These are phyloP conservation scores for Peniophora sp. DNA, from an alignment of 1,284 basidiomycete species.

Conservation along the genomic window DNA sequence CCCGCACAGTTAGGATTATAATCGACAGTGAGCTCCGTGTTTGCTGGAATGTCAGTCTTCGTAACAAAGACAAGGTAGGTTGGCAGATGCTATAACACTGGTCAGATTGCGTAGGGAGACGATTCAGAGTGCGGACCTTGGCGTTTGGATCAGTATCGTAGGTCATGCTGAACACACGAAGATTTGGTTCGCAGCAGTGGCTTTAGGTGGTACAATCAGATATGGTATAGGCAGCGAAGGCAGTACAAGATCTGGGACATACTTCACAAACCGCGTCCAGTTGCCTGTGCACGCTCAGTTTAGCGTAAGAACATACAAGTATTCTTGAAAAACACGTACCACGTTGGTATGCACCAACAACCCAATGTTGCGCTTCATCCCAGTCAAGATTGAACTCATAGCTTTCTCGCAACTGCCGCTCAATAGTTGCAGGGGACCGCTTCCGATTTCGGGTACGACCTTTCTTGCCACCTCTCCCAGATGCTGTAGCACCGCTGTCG, in stretches of 20 bases:
- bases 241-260: no score
- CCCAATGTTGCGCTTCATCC: background rate
- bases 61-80: background rate
- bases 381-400: background rate
- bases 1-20: background rate
- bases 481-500: background rate
- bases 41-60: background rate
- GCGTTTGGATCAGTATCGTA: background rate
- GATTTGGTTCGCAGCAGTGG: slow-evolving; percentile 1
- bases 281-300: background rate
- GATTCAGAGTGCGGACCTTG: background rate
- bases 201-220: no score
- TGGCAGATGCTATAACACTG: background rate
- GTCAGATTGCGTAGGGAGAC: background rate
- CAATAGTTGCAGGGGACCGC: no score
- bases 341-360: background rate
- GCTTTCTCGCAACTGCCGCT: background rate
- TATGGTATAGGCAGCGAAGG: no score
- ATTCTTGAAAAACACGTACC: background rate
- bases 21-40: background rate
- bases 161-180: background rate
- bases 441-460: no score
- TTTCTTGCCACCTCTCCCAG: background rate
- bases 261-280: slow-evolving; percentile 18
- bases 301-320: background rate